These are phyloP conservation scores for Vigna angularis DNA, from an alignment of 306 rosid genomes.

Conservation along the genomic window DNA sequence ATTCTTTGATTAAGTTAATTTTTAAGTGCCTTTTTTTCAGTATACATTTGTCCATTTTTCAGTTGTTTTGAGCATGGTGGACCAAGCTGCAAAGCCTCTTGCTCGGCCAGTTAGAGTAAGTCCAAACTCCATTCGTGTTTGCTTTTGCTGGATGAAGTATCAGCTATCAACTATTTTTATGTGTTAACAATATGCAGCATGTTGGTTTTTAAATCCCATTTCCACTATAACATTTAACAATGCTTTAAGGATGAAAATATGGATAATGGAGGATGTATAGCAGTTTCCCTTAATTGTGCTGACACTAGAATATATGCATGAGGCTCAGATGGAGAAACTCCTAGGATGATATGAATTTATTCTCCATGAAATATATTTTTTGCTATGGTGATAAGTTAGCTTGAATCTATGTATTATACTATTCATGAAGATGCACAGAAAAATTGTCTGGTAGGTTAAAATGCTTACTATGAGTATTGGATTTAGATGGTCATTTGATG, in stretches of 20 bases:
- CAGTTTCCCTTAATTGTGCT: background rate
- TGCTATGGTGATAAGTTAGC: too few relatives aligned
- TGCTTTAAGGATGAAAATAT: conserved; percentile 24
- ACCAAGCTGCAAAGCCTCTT: conserved; percentile 98
- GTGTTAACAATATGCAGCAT: conserved; percentile 18
- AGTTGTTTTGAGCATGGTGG: conserved; percentile 97
- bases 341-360: conserved; percentile 5
- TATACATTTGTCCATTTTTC: conserved; percentile 43
- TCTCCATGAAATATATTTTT: background rate
- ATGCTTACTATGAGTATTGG: too few relatives aligned
- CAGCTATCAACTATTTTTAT: background rate
- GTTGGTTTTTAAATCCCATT: background rate
- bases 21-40: background rate
- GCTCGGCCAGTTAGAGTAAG: conserved; percentile 93
- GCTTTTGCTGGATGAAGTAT: conserved; percentile 19
- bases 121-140: conserved; percentile 32
- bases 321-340: background rate
- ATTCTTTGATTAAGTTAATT: background rate
- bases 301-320: background rate
- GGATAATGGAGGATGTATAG: background rate
- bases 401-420: too few relatives aligned
- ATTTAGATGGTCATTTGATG: too few relatives aligned
- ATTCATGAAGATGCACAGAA: too few relatives aligned
- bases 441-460: too few relatives aligned
- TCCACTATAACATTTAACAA: conserved; percentile 22